These are phyloP conservation scores for Cutaneotrichosporon sp. DNA, from an alignment of 1,284 basidiomycete species.

Conservation along the genomic window DNA sequence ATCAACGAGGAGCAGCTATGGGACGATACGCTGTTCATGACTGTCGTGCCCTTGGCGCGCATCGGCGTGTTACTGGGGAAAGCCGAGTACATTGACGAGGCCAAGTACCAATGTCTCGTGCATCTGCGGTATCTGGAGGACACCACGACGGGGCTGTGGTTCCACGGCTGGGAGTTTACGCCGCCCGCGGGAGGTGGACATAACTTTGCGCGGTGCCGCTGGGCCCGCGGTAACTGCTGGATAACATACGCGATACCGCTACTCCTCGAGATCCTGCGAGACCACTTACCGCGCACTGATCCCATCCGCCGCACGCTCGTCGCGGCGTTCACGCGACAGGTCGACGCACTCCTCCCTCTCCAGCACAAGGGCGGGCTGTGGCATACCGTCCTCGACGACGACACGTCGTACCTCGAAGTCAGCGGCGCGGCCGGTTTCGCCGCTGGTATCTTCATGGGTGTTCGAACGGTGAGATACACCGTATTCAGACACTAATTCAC, in stretches of 20 bases:
- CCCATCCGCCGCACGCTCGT: constrained; percentile 51
- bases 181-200: constrained; percentile 40
- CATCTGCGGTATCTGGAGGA: constrained; percentile 47
- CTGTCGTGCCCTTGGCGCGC: constrained; percentile 57
- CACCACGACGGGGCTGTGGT: constrained; percentile 40
- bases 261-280: constrained; percentile 8
- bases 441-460: constrained; percentile 49
- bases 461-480: constrained; percentile 2
- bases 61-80: constrained; percentile 57
- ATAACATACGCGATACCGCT: constrained; percentile 22
- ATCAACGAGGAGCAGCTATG: constrained; percentile 50
- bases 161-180: constrained; percentile 48
- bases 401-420: constrained; percentile 55
- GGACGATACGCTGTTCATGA: constrained; percentile 60
- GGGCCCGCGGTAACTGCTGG: constrained; percentile 60
- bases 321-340: constrained; percentile 52
- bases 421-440: constrained; percentile 58
- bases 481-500: neutral
- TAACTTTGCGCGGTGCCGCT: constrained; percentile 52
- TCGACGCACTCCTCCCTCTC: constrained; percentile 53
- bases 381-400: constrained; percentile 58
- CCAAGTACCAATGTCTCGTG: constrained; percentile 57
- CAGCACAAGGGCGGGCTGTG: constrained; percentile 56
- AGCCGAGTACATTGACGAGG: constrained; percentile 59
- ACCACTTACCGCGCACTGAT: constrained; percentile 28